Conservation (phyloP, 2,329 filamentous ascomycete species). For the Verticillium zaregamsianum region DNA sequence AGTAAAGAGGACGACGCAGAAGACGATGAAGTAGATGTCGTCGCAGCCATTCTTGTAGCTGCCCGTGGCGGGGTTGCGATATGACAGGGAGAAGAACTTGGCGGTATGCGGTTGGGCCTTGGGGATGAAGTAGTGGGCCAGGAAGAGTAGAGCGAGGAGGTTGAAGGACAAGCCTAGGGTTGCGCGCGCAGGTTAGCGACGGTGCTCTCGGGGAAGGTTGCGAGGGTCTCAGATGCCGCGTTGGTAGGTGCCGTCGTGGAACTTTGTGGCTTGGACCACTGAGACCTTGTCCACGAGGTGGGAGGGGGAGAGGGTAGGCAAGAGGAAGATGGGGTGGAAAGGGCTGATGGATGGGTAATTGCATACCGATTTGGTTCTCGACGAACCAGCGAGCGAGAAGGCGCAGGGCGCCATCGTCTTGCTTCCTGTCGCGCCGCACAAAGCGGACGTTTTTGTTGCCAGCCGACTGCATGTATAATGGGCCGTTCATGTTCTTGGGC, state of each 20-base stretch:
- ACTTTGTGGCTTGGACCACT: background rate
- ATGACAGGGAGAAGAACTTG: constrained; percentile 85
- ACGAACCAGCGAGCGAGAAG: constrained; percentile 66
- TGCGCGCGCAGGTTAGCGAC: constrained; percentile 16
- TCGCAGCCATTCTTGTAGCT: constrained; percentile 74
- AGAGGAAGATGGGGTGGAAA: background rate
- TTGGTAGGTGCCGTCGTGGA: background rate
- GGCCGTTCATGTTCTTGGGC: constrained; percentile 44
- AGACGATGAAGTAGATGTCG: constrained; percentile 72
- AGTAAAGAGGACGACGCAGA: constrained; percentile 81
- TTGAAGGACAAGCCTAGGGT: constrained; percentile 72
- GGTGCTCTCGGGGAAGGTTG: background rate
- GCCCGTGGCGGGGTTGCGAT: constrained; percentile 66
- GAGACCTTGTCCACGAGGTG: background rate
- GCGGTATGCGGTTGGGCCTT: constrained; percentile 72
- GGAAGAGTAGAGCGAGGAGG: constrained; percentile 74
- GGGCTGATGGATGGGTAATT: background rate
- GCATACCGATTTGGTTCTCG: constrained; percentile 74
- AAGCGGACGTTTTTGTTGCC: constrained; percentile 45
- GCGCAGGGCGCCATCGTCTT: constrained; percentile 58
- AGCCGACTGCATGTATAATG: constrained; percentile 53
- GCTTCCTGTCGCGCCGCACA: constrained; percentile 54
- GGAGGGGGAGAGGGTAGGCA: background rate
- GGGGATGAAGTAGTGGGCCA: constrained; percentile 79
- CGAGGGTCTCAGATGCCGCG: background rate